A percentile compares a stretch with the other conserved stretches of the same genome.
Conservation (phyloP, 2,329 filamentous ascomycete species). For the Fusarium acutatum region DNA sequence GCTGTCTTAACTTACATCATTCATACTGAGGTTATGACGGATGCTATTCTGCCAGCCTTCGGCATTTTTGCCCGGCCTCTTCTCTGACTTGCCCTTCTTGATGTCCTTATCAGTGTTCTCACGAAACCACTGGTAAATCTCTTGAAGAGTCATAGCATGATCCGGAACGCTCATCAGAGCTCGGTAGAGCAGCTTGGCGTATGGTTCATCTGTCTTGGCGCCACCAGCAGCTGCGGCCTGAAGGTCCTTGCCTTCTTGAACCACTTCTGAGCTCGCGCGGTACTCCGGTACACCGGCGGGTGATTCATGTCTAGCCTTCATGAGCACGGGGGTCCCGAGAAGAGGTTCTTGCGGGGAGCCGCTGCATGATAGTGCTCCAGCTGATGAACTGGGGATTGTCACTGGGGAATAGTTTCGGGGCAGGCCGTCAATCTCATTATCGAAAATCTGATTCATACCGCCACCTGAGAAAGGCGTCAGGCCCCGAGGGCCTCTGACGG, state of each 20-base stretch:
- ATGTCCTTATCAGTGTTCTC: slow-evolving; percentile 81
- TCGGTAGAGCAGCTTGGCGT: slow-evolving; percentile 81
- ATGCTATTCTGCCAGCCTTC: slow-evolving; percentile 97
- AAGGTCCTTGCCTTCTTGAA: slow-evolving; percentile 13
- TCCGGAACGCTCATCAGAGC: slow-evolving; percentile 74
- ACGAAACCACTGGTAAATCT: slow-evolving; percentile 91
- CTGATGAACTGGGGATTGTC: slow-evolving; percentile 17
- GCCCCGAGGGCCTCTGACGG: slow-evolving; percentile 25
- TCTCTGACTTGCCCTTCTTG: slow-evolving; percentile 61
- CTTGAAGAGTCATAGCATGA: slow-evolving; percentile 79
- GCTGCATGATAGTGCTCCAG: slow-evolving; percentile 25
- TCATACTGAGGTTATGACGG: slow-evolving; percentile 96
- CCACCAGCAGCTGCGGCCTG: neutral
- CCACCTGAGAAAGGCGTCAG: slow-evolving; percentile 29
- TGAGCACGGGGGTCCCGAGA: slow-evolving; percentile 22
- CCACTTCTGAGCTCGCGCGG: slow-evolving; percentile 14
- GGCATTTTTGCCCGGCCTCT: slow-evolving; percentile 29
- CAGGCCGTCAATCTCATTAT: slow-evolving; percentile 32
- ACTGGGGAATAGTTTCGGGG: slow-evolving; percentile 15
- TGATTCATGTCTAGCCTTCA: slow-evolving; percentile 16
- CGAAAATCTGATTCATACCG: slow-evolving; percentile 20
- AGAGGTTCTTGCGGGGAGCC: slow-evolving; percentile 32
- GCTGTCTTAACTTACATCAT: slow-evolving; percentile 67
- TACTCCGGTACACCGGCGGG: slow-evolving; percentile 1
- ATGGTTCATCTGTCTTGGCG: slow-evolving; percentile 67